A percentile compares a stretch with the other conserved stretches of the same genome.
Evolutionary conservation across 1,284 basidiomycete genomes (phyloP).

Genomic region (Ustilago bromivora): DNA sequence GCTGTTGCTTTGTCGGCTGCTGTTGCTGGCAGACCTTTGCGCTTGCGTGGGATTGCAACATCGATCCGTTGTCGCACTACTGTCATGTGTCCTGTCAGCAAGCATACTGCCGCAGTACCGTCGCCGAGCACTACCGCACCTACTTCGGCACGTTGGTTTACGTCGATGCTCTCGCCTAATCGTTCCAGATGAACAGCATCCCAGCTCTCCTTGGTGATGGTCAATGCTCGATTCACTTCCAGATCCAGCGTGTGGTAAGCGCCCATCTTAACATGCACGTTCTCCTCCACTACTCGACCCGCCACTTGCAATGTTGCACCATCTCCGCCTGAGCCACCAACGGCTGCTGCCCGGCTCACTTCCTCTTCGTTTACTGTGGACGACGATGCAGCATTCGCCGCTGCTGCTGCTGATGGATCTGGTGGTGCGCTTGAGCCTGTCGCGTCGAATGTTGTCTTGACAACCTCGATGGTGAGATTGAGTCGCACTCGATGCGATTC

Average conservation of each 20-base stretch:
- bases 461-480: conserved; percentile 85
- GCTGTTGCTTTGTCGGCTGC: conserved; percentile 59
- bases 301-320: conserved; percentile 81
- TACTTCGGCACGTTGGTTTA: conserved; percentile 94
- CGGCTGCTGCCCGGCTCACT: conserved; percentile 38
- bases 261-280: conserved; percentile 90
- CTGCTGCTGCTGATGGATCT: conserved; percentile 51
- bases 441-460: conserved; percentile 72
- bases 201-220: conserved; percentile 91
- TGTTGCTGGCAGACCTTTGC: conserved; percentile 63
- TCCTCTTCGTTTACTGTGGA: conserved; percentile 45
- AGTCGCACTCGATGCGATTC: conserved; percentile 89
- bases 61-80: conserved; percentile 91
- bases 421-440: conserved; percentile 58
- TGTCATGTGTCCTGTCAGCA: conserved; percentile 97
- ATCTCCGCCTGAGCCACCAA: conserved; percentile 52
- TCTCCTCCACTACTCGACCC: conserved; percentile 89
- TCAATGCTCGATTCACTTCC: conserved; percentile 89
- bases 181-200: conserved; percentile 87
- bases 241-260: conserved; percentile 96
- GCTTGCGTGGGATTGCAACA: conserved; percentile 88
- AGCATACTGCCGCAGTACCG: conserved; percentile 87
- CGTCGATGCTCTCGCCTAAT: conserved; percentile 86
- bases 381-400: conserved; percentile 18
- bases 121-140: conserved; percentile 96